Evolutionary conservation across 2,329 filamentous ascomycete species (phyloP).

Genomic region (Pestalotiopsis sp.): DNA sequence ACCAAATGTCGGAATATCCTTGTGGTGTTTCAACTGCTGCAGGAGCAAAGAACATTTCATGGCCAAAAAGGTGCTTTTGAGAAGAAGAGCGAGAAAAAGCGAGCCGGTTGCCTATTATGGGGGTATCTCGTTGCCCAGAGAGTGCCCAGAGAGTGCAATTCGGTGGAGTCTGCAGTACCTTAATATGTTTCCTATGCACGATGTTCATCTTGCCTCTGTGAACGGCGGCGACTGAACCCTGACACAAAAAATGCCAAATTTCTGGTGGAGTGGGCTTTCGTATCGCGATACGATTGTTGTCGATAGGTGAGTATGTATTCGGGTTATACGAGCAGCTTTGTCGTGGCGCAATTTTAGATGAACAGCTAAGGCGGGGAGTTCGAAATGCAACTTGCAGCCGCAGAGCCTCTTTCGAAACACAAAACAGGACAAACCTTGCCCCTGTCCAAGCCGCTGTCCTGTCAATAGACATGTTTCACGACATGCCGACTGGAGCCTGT

Average conservation of each 20-base stretch:
- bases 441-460: neutral
- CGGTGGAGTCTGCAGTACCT: neutral
- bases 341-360: too few relatives aligned
- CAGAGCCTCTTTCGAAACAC: neutral
- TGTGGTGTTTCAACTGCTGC: neutral
- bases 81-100: neutral
- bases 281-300: too few relatives aligned
- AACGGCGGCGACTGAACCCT: too few relatives aligned
- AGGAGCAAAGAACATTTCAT: neutral
- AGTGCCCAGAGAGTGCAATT: neutral
- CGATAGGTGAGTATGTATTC: too few relatives aligned
- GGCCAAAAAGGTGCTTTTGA: neutral
- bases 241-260: too few relatives aligned
- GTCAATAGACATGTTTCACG: neutral
- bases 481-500: neutral
- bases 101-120: neutral
- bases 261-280: too few relatives aligned
- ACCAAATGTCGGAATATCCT: neutral
- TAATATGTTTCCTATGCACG: neutral
- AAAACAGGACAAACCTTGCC: neutral
- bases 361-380: too few relatives aligned
- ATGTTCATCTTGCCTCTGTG: too few relatives aligned
- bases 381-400: neutral
- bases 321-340: too few relatives aligned
- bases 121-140: neutral